Conservation (phyloP, 371 early-diverging fungal genomes). For the Mucor saturninus region DNA sequence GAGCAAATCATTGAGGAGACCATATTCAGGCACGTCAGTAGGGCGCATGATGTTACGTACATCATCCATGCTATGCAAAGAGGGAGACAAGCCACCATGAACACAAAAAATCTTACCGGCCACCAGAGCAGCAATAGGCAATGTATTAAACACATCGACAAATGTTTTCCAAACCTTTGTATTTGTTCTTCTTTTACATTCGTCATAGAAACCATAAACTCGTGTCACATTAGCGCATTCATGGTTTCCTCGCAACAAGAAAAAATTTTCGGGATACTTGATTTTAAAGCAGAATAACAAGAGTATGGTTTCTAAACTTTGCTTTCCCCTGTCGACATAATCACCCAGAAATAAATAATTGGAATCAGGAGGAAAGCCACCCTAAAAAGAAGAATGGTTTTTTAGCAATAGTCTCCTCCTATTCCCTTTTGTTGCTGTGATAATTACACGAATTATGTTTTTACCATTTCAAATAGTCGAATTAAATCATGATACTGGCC, state of each 20-base stretch:
- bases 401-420: background rate
- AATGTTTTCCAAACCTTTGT: conserved; percentile 97
- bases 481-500: conserved; percentile 95
- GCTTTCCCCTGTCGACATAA: conserved; percentile 96
- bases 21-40: conserved; percentile 97
- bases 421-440: conserved; percentile 52
- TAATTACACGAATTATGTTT: conserved; percentile 67
- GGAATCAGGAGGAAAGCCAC: conserved; percentile 87
- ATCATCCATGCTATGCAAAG: conserved; percentile 88
- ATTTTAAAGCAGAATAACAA: conserved; percentile 95
- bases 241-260: conserved; percentile 96
- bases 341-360: conserved; percentile 96
- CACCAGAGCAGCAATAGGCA: conserved; percentile 96
- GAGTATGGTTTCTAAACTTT: conserved; percentile 93
- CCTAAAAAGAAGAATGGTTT: conserved; percentile 56
- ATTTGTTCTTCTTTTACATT: conserved; percentile 96
- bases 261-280: conserved; percentile 95
- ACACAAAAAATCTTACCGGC: conserved; percentile 98
- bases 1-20: conserved; percentile 82
- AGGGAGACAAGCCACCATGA: conserved; percentile 97
- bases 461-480: conserved; percentile 92
- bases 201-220: conserved; percentile 99
- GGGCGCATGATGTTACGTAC: conserved; percentile 90
- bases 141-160: conserved; percentile 97
- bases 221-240: conserved; percentile 96